These are phyloP conservation scores for Coniferiporia sulphurascens DNA, from an alignment of 1,284 basidiomycete genomes.

Conservation along the genomic window DNA sequence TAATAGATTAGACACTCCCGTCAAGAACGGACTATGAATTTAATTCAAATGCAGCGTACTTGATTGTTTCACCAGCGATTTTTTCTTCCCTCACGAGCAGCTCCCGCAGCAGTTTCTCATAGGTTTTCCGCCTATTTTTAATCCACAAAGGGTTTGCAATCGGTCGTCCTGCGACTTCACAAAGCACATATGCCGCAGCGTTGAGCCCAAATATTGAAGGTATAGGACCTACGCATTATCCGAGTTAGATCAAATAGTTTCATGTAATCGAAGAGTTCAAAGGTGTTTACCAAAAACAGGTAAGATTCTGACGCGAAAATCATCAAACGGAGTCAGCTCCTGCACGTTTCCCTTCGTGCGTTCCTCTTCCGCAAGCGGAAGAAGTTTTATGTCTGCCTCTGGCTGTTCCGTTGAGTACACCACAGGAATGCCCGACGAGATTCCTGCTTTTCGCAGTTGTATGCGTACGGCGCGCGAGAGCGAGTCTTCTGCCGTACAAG, in stretches of 20 bases:
- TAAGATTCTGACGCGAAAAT: slow-evolving; percentile 88
- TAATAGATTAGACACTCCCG: neutral
- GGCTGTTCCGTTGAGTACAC: slow-evolving; percentile 96
- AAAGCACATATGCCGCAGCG: slow-evolving; percentile 82
- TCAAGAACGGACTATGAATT: neutral
- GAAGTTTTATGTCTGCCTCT: slow-evolving; percentile 73
- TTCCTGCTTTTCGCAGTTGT: slow-evolving; percentile 66
- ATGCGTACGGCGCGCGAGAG: slow-evolving; percentile 88
- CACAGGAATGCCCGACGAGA: slow-evolving; percentile 80
- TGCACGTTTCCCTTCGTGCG: slow-evolving; percentile 87
- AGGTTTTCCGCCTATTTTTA: slow-evolving; percentile 80
- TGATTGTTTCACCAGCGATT: slow-evolving; percentile 48
- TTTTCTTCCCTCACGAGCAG: slow-evolving; percentile 70
- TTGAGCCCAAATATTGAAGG: slow-evolving; percentile 88
- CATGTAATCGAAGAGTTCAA: slow-evolving; percentile 1
- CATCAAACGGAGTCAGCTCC: slow-evolving; percentile 89
- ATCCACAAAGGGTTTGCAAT: slow-evolving; percentile 78
- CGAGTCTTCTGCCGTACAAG: slow-evolving; percentile 90
- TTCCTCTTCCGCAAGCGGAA: slow-evolving; percentile 91
- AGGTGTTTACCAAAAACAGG: slow-evolving; percentile 68
- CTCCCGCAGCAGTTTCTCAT: slow-evolving; percentile 76
- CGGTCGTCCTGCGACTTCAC: slow-evolving; percentile 78
- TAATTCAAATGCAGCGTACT: slow-evolving; percentile 32
- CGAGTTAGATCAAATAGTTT: neutral
- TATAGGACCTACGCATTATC: slow-evolving; percentile 52